Conservation (phyloP, 768 basidiomycete genomes). For the Pisolithus tinctorius region DNA sequence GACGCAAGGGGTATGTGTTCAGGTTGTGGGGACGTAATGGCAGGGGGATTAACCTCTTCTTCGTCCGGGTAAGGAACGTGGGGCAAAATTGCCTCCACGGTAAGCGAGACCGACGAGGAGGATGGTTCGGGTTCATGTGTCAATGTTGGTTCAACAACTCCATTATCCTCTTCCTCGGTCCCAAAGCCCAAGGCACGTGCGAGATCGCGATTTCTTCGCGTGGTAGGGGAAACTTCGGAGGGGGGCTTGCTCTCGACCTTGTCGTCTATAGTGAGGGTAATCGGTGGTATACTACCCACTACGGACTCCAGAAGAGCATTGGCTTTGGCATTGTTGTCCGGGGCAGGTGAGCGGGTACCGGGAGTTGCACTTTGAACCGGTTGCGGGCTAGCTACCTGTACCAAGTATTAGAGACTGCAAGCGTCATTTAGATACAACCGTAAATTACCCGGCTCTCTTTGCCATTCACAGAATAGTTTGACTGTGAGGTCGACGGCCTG, state of each 20-base stretch:
- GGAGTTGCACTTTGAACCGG: constrained; percentile 26
- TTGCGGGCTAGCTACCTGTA: constrained; percentile 55
- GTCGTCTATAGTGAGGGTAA: constrained; percentile 19
- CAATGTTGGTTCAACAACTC: constrained; percentile 15
- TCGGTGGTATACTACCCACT: constrained; percentile 45
- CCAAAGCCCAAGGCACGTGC: constrained; percentile 69
- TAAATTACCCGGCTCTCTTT: constrained; percentile 36
- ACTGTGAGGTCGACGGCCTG: constrained; percentile 79
- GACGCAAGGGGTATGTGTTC: constrained; percentile 3
- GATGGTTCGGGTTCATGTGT: constrained; percentile 19
- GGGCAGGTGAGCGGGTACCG: constrained; percentile 26
- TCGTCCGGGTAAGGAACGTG: constrained; percentile 12
- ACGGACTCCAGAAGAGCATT: constrained; percentile 62
- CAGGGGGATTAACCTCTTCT: constrained; percentile 3
- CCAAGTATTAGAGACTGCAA: constrained; percentile 4
- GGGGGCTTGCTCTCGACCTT: constrained; percentile 19
- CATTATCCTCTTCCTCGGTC: constrained; percentile 28
- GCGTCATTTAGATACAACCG: not conserved
- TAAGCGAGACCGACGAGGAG: constrained; percentile 27
- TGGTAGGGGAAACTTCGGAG: constrained; percentile 41
- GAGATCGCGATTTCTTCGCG: constrained; percentile 66
- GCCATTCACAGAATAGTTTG: constrained; percentile 58
- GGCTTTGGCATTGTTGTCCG: constrained; percentile 52
- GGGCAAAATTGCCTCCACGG: constrained; percentile 28
- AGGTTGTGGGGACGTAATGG: constrained; percentile 1